These are phyloP conservation scores for Trichosporon ovoides DNA, from an alignment of 1,284 basidiomycete genomes.

Conservation along the genomic window DNA sequence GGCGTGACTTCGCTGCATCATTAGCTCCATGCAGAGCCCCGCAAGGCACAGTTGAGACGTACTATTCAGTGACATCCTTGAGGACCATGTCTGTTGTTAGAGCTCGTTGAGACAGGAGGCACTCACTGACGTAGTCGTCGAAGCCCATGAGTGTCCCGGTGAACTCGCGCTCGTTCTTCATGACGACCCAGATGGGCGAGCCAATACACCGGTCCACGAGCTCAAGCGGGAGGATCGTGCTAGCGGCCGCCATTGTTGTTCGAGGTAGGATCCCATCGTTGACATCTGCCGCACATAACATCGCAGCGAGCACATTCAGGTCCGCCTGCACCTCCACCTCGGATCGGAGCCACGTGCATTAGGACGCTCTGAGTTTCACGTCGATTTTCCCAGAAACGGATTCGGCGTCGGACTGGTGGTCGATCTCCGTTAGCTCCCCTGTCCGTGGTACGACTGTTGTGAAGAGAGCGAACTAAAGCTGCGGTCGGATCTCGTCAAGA, in stretches of 20 bases:
- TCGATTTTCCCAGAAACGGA: too few species aligned
- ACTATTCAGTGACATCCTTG: slow-evolving; percentile 97
- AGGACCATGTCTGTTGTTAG: slow-evolving; percentile 81
- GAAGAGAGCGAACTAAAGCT: too few species aligned
- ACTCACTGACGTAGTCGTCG: slow-evolving; percentile 99
- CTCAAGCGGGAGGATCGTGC: slow-evolving; percentile 64
- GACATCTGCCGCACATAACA: not conserved
- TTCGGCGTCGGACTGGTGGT: too few species aligned
- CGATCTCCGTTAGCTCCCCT: too few species aligned
- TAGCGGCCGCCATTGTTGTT: slow-evolving; percentile 53
- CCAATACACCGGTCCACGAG: slow-evolving; percentile 93
- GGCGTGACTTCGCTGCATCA: slow-evolving; percentile 70
- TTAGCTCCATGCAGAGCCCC: not conserved
- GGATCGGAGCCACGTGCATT: too few species aligned
- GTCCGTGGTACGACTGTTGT: too few species aligned
- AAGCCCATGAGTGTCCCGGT: slow-evolving; percentile 94
- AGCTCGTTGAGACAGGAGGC: not conserved
- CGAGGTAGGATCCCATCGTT: not conserved
- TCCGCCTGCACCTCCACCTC: too few species aligned
- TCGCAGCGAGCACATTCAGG: too few species aligned
- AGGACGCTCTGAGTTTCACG: too few species aligned
- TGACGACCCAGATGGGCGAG: slow-evolving; percentile 90
- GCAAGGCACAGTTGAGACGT: slow-evolving; percentile 33
- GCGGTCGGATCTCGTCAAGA: too few species aligned
- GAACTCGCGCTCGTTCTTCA: slow-evolving; percentile 94